Evolutionary conservation across 495 filamentous ascomycete species (phyloP).

Genomic region (Barbatosphaeria neglecta): DNA sequence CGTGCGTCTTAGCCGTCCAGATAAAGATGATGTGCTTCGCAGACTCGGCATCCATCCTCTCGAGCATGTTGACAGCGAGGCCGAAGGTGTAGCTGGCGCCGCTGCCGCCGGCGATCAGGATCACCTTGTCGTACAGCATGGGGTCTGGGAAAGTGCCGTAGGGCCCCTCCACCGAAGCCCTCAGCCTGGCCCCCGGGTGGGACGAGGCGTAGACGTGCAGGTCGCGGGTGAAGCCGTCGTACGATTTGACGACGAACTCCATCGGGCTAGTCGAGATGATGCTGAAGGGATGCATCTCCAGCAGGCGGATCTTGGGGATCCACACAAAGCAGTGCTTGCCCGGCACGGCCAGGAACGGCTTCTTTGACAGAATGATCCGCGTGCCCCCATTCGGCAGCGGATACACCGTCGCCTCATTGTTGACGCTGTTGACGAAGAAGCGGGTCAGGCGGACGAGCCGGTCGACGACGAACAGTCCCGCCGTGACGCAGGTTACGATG

Average conservation of each 20-base stretch:
- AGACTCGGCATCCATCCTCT: slow-evolving; percentile 26
- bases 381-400: slow-evolving; percentile 46
- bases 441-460: slow-evolving; percentile 36
- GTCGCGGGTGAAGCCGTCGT: slow-evolving; percentile 46
- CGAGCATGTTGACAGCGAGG: slow-evolving; percentile 37
- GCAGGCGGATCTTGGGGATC: slow-evolving; percentile 42
- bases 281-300: slow-evolving; percentile 55
- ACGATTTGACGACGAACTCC: slow-evolving; percentile 43
- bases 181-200: slow-evolving; percentile 33
- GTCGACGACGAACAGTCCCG: slow-evolving; percentile 38
- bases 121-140: slow-evolving; percentile 41
- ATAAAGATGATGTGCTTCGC: slow-evolving; percentile 41
- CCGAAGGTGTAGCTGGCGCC: slow-evolving; percentile 49
- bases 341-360: slow-evolving; percentile 28
- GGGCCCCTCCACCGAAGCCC: slow-evolving; percentile 44
- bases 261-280: slow-evolving; percentile 37
- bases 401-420: slow-evolving; percentile 42
- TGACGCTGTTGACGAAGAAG: slow-evolving; percentile 36
- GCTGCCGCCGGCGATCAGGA: slow-evolving; percentile 48
- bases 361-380: slow-evolving; percentile 39
- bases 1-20: slow-evolving; percentile 39
- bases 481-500: slow-evolving; percentile 33
- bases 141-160: slow-evolving; percentile 49
- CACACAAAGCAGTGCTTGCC: slow-evolving; percentile 52
- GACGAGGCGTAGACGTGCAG: slow-evolving; percentile 37